Percentiles rank a stretch among this genome's conserved stretches.
Conservation (phyloP, 208 protist genomes). For the Zelonia costaricensis region DNA sequence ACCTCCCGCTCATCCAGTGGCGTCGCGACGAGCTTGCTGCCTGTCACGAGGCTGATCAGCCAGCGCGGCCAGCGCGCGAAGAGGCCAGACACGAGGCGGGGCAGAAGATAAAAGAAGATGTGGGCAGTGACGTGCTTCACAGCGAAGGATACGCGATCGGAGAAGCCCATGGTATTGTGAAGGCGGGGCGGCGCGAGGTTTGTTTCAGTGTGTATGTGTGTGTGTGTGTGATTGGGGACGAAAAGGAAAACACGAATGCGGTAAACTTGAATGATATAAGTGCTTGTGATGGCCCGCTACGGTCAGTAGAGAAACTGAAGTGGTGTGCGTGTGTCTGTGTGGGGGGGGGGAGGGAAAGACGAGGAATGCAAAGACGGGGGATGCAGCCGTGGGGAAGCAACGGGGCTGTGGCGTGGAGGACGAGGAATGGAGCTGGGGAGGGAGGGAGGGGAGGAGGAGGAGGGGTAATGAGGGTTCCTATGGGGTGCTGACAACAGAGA, state of each 20-base stretch:
- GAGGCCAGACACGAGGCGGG: conserved; percentile 18
- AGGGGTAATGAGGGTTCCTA: neutral
- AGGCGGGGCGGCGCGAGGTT: no score
- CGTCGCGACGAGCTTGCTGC: neutral
- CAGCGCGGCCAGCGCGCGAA: conserved; percentile 24
- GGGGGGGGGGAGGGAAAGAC: no score
- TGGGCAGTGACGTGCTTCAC: conserved; percentile 26
- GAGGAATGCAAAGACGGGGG: no score
- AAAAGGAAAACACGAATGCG: no score
- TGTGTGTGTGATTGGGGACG: no score
- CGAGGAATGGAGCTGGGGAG: neutral
- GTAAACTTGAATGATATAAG: no score
- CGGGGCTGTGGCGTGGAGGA: neutral
- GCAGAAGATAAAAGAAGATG: conserved; percentile 32
- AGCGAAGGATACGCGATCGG: conserved; percentile 23
- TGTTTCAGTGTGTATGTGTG: no score
- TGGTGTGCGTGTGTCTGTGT: no score
- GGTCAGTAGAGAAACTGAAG: no score
- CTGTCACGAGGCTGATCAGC: conserved; percentile 12
- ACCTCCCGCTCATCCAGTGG: conserved; percentile 20
- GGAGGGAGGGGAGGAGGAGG: neutral
- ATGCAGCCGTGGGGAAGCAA: neutral
- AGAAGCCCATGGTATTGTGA: conserved; percentile 2
- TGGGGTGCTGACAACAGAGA: neutral
- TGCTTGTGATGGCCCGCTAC: no score